A percentile compares a stretch with the other conserved stretches of the same genome.
phyloP scores from a whole-genome alignment of 805 yeast genomes.

The Kodamaea sagamina region DNA sequence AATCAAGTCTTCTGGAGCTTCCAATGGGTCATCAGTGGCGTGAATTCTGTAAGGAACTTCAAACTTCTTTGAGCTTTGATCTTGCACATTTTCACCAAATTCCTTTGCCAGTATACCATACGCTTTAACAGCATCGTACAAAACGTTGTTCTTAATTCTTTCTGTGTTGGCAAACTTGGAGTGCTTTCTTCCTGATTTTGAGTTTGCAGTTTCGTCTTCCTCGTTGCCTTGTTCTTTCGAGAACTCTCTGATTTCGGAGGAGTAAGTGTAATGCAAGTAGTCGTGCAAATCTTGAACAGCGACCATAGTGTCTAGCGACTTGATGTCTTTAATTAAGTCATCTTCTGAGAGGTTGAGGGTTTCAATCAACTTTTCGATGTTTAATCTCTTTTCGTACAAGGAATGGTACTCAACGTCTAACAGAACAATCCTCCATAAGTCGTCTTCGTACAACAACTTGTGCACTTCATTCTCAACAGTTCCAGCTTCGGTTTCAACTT shows the following conservation, averaged over 20 bases:
- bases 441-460: slow-evolving; percentile 71
- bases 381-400: slow-evolving; percentile 68
- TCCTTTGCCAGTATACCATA: slow-evolving; percentile 79
- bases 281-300: slow-evolving; percentile 88
- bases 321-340: slow-evolving; percentile 53
- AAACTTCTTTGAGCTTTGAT: slow-evolving; percentile 52
- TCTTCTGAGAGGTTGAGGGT: slow-evolving; percentile 57
- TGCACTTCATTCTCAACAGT: slow-evolving; percentile 39
- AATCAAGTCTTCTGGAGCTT: slow-evolving; percentile 62
- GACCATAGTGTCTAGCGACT: slow-evolving; percentile 60
- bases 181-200: slow-evolving; percentile 47
- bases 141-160: slow-evolving; percentile 61
- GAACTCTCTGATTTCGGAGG: slow-evolving; percentile 56
- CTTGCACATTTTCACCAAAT: slow-evolving; percentile 77
- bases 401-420: slow-evolving; percentile 89
- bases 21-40: slow-evolving; percentile 66
- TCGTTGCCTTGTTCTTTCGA: slow-evolving; percentile 24
- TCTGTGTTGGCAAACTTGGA: slow-evolving; percentile 64
- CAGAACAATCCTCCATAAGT: slow-evolving; percentile 86
- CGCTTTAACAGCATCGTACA: slow-evolving; percentile 65
- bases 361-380: slow-evolving; percentile 57
- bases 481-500: slow-evolving; percentile 43
- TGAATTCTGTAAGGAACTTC: slow-evolving; percentile 58
- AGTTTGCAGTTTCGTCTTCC: slow-evolving; percentile 12
- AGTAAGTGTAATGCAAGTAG: slow-evolving; percentile 71